Percentiles rank a stretch among this genome's conserved stretches.
These are phyloP conservation scores for Saccharomyces hybrid DNA, from an alignment of 1,139 yeast species.

Conservation along the genomic window DNA sequence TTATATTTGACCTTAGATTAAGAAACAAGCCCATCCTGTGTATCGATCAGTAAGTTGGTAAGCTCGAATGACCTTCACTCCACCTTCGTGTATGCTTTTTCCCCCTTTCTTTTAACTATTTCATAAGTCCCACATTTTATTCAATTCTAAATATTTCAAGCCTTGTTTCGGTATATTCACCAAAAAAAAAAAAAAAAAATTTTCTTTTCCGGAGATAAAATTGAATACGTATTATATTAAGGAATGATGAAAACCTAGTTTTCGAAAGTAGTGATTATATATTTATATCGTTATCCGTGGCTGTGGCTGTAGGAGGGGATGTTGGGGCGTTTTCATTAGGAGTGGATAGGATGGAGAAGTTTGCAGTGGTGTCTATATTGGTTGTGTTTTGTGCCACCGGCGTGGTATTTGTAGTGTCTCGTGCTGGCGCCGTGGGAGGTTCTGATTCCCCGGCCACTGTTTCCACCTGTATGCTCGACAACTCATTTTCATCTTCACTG, in stretches of 20 bases:
- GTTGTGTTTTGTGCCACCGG: neutral
- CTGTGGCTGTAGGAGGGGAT: neutral
- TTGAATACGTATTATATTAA: neutral
- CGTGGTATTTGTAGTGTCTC: constrained; percentile 1
- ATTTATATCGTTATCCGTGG: neutral
- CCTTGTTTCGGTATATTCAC: neutral
- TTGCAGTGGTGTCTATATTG: neutral
- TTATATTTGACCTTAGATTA: neutral
- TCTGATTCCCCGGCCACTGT: neutral
- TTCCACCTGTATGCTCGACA: neutral
- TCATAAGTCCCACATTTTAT: neutral
- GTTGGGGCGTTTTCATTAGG: neutral
- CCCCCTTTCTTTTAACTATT: neutral
- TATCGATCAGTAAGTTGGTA: neutral
- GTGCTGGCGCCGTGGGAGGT: constrained; percentile 1
- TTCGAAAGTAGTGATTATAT: neutral
- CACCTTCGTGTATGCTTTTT: neutral
- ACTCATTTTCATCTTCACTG: constrained; percentile 19
- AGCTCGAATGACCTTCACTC: neutral
- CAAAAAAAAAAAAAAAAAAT: neutral
- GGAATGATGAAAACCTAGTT: neutral
- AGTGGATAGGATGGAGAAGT: neutral
- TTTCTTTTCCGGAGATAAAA: neutral
- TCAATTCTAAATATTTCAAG: neutral
- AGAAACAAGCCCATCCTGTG: neutral